Conservation (phyloP, 176 grass and related monocot species). For the Triticum monococcum region DNA sequence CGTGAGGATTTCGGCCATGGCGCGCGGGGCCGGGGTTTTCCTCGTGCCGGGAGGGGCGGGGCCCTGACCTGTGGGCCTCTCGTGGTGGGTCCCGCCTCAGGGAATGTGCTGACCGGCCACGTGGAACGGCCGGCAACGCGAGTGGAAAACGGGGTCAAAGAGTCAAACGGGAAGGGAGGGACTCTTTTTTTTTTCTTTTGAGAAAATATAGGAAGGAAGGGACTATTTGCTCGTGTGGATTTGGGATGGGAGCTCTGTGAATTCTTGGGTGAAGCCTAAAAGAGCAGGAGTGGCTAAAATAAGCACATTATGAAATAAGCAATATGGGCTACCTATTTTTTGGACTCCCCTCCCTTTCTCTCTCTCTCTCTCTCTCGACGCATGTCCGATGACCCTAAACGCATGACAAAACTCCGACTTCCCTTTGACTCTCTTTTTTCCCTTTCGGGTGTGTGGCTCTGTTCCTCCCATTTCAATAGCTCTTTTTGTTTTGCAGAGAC, state of each 20-base stretch:
- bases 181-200: too few relatives aligned
- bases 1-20: conserved; percentile 25
- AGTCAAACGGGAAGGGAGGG: not conserved
- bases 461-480: too few relatives aligned
- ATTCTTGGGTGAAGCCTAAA: not conserved
- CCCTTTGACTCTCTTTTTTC: not conserved
- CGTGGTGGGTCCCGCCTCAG: not conserved
- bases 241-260: not conserved
- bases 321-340: not conserved
- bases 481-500: too few relatives aligned
- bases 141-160: conserved; percentile 30
- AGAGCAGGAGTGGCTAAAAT: not conserved
- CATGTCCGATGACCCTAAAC: not conserved
- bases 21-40: not conserved
- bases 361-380: too few relatives aligned
- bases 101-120: not conserved
- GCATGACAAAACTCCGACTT: not conserved
- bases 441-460: too few relatives aligned
- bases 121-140: not conserved
- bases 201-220: not conserved
- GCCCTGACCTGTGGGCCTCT: conserved; percentile 31
- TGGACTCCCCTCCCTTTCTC: not conserved
- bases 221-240: not conserved
- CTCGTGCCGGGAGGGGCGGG: not conserved
- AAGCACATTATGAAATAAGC: not conserved